A percentile compares a stretch with the other conserved stretches of the same genome.
Conservation (phyloP, 257 asterid species). For the Lycium ferocissimum region DNA sequence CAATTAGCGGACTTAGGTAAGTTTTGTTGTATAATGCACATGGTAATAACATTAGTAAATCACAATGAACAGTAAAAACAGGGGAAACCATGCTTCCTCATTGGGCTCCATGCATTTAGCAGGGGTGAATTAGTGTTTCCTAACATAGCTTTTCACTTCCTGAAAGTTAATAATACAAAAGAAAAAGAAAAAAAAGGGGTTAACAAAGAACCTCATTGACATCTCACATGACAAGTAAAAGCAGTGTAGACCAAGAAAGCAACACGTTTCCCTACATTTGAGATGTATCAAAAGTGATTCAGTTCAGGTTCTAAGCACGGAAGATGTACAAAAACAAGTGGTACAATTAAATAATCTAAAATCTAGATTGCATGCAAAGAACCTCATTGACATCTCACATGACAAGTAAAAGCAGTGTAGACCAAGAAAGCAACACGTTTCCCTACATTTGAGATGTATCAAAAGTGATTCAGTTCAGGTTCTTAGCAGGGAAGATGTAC, state of each 20-base stretch:
- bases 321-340: background rate
- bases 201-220: background rate
- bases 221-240: background rate
- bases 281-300: background rate
- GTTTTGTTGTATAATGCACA: background rate
- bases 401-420: too few relatives aligned
- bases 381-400: too few relatives aligned
- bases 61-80: conserved; percentile 11
- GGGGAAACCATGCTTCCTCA: background rate
- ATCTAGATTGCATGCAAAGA: too few relatives aligned
- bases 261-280: background rate
- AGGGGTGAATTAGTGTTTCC: background rate
- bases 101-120: background rate
- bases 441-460: background rate
- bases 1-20: background rate
- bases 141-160: conserved; percentile 14
- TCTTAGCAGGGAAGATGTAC: background rate
- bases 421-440: too few relatives aligned
- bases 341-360: background rate
- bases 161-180: background rate
- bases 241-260: background rate
- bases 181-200: too few relatives aligned
- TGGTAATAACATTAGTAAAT: background rate
- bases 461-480: background rate
- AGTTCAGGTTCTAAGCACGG: background rate